phyloP scores from a whole-genome alignment of 495 filamentous ascomycete species.

The Trichoderma asperelloides region DNA sequence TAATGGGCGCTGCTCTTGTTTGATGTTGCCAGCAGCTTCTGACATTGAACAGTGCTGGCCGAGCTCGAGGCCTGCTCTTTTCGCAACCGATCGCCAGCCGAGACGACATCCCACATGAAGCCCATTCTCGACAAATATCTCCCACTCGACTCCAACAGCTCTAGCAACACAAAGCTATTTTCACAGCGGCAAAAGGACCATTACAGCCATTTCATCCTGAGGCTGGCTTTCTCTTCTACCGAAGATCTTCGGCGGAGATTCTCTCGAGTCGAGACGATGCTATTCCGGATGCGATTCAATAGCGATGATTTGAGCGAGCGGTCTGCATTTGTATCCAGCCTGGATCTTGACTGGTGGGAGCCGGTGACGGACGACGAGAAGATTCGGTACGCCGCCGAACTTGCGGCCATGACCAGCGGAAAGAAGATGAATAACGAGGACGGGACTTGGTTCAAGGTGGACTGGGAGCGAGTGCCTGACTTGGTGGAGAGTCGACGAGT shows the following conservation, averaged over 20 bases:
- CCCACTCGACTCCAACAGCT: slow-evolving; percentile 68
- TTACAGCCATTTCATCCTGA: slow-evolving; percentile 95
- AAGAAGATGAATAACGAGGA: slow-evolving; percentile 53
- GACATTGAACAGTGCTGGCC: slow-evolving; percentile 59
- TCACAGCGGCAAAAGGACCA: slow-evolving; percentile 90
- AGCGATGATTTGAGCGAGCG: slow-evolving; percentile 61
- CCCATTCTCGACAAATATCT: slow-evolving; percentile 79
- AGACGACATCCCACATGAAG: slow-evolving; percentile 70
- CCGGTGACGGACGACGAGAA: slow-evolving; percentile 69
- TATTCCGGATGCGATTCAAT: slow-evolving; percentile 75
- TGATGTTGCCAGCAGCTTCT: slow-evolving; percentile 11
- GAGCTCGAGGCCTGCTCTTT: slow-evolving; percentile 95
- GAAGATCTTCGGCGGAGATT: slow-evolving; percentile 91
- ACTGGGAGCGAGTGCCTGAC: slow-evolving; percentile 89
- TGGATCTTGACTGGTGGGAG: slow-evolving; percentile 74
- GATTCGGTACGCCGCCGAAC: slow-evolving; percentile 35
- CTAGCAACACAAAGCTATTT: slow-evolving; percentile 45
- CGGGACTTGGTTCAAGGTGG: slow-evolving; percentile 82
- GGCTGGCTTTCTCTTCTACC: slow-evolving; percentile 83
- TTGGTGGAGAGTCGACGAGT: slow-evolving; percentile 73
- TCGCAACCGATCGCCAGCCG: slow-evolving; percentile 72
- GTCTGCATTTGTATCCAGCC: slow-evolving; percentile 62
- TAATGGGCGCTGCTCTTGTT: slow-evolving; percentile 24
- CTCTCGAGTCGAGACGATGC: slow-evolving; percentile 71
- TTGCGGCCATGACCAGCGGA: slow-evolving; percentile 24